A percentile compares a stretch with the other conserved stretches of the same genome.
Evolutionary conservation across 2,329 filamentous ascomycete species (phyloP).

Genomic region (Exophiala sideris): DNA sequence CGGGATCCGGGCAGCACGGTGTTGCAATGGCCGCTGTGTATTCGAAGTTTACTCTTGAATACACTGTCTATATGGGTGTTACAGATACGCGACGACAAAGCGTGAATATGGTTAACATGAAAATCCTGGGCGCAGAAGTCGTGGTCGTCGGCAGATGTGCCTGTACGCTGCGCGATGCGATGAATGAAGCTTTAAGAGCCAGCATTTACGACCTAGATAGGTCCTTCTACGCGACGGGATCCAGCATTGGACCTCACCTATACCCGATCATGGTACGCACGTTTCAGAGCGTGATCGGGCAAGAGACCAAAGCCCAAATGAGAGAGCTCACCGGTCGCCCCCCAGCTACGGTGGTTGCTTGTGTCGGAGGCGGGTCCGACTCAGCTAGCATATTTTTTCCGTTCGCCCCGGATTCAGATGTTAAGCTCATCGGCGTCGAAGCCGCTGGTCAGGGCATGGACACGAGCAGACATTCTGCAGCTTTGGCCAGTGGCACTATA

Average conservation of each 20-base stretch:
- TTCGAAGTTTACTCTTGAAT: slow-evolving; percentile 97
- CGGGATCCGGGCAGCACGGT: slow-evolving; percentile 94
- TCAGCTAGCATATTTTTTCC: slow-evolving; percentile 98
- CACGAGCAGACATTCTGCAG: slow-evolving; percentile 80
- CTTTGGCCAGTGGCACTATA: slow-evolving; percentile 78
- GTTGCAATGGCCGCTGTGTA: slow-evolving; percentile 96
- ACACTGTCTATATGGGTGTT: slow-evolving; percentile 96
- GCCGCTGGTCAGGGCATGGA: slow-evolving; percentile 90
- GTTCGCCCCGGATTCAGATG: slow-evolving; percentile 77
- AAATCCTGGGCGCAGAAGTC: slow-evolving; percentile 87
- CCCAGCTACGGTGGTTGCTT: slow-evolving; percentile 92
- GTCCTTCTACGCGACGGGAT: slow-evolving; percentile 97
- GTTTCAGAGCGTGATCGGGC: slow-evolving; percentile 94
- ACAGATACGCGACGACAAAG: slow-evolving; percentile 95
- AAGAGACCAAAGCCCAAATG: slow-evolving; percentile 93
- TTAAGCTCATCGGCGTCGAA: slow-evolving; percentile 90
- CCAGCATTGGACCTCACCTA: slow-evolving; percentile 95
- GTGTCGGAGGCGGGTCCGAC: slow-evolving; percentile 92
- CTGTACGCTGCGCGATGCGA: slow-evolving; percentile 76
- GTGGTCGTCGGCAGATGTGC: slow-evolving; percentile 89
- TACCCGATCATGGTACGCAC: slow-evolving; percentile 97
- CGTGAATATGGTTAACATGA: slow-evolving; percentile 97
- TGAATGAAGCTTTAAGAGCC: slow-evolving; percentile 90
- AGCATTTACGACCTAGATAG: slow-evolving; percentile 93
- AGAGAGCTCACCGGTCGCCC: slow-evolving; percentile 77